A percentile compares a stretch with the other conserved stretches of the same genome.
Conservation (phyloP, 257 asterid genomes). For the Perilla frutescens region DNA sequence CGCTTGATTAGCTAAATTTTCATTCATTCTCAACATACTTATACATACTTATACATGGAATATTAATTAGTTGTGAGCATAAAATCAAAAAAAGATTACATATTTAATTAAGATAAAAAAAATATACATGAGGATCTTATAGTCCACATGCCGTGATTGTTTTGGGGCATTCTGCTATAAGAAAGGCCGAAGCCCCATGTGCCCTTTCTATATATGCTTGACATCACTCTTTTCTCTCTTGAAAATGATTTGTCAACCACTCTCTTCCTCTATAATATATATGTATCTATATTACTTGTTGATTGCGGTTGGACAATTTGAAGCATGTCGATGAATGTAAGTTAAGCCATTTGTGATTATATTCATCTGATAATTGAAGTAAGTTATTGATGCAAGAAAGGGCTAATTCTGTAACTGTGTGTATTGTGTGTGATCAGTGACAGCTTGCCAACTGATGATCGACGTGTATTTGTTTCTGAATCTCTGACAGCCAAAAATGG, state of each 20-base stretch:
- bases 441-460: conserved; percentile 33
- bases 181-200: conserved; percentile 63
- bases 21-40: background rate
- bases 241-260: conserved; percentile 70
- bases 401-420: background rate
- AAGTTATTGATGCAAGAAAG: background rate
- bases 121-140: conserved; percentile 42
- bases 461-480: conserved; percentile 25
- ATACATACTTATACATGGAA: background rate
- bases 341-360: background rate
- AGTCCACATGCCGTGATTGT: conserved; percentile 55
- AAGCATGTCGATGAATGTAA: conserved; percentile 13
- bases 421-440: conserved; percentile 7
- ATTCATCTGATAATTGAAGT: background rate
- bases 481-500: conserved; percentile 25
- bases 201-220: conserved; percentile 44
- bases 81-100: conserved; percentile 21
- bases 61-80: background rate
- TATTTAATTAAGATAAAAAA: conserved; percentile 26
- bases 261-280: background rate
- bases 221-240: conserved; percentile 47
- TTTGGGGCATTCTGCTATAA: conserved; percentile 39
- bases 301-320: conserved; percentile 16
- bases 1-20: no score
- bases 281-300: background rate